Evolutionary conservation across 1,284 basidiomycete species (phyloP).

Genomic region (Cryptococcus sp.): DNA sequence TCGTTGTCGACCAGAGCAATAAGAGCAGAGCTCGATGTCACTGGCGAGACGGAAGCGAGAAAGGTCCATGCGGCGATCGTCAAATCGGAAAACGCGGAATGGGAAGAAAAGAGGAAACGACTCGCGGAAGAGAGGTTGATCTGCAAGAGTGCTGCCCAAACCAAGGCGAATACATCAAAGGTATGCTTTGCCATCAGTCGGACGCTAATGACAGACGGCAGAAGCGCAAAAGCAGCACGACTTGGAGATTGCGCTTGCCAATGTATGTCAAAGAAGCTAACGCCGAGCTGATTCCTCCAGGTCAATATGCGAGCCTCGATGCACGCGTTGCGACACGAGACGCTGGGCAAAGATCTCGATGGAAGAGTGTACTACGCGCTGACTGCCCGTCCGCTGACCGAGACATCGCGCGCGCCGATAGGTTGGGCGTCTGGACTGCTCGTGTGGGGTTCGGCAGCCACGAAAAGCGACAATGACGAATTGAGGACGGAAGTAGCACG

Average conservation of each 20-base stretch:
- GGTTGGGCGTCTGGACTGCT: conserved; percentile 37
- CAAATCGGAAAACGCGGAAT: conserved; percentile 19
- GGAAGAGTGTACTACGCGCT: conserved; percentile 34
- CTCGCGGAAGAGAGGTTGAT: conserved; percentile 21
- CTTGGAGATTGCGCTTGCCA: conserved; percentile 10
- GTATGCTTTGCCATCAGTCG: conserved; percentile 12
- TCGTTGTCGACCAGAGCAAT: conserved; percentile 19
- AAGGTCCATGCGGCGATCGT: conserved; percentile 9
- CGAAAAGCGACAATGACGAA: conserved; percentile 9
- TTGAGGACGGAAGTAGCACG: conserved; percentile 21
- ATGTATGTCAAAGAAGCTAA: conserved; percentile 10
- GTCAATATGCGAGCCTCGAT: conserved; percentile 22
- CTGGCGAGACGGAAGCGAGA: conserved; percentile 16
- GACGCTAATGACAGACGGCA: conserved; percentile 8
- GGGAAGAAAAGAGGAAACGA: conserved; percentile 33
- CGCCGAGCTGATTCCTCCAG: conserved; percentile 3
- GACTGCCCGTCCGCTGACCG: conserved; percentile 23
- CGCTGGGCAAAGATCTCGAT: conserved; percentile 32
- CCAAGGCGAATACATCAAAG: conserved; percentile 23
- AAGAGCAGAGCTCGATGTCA: conserved; percentile 20
- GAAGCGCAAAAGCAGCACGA: conserved; percentile 18
- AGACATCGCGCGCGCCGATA: conserved; percentile 26
- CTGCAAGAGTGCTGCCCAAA: conserved; percentile 24
- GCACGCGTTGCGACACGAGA: conserved; percentile 22
- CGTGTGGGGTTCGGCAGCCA: conserved; percentile 31